phyloP scores from a whole-genome alignment of 1,284 basidiomycete genomes.

The Taiwanofungus camphoratus region DNA sequence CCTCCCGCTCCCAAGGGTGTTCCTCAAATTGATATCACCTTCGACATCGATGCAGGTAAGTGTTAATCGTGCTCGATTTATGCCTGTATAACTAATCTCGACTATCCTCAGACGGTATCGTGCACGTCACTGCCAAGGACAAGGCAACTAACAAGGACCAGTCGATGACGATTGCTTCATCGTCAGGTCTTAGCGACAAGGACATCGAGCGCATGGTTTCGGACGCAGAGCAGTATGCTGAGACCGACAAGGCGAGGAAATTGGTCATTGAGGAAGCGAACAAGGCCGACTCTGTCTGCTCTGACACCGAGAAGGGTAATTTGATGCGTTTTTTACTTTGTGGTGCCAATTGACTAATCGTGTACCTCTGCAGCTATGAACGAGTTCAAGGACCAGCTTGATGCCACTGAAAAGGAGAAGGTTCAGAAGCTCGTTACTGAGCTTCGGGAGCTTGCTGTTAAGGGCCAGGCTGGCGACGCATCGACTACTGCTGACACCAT shows the following conservation, averaged over 20 bases:
- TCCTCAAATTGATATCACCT: constrained; percentile 98
- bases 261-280: constrained; percentile 94
- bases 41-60: constrained; percentile 94
- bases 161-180: constrained; percentile 96
- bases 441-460: constrained; percentile 85
- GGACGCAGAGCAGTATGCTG: constrained; percentile 92
- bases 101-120: constrained; percentile 71
- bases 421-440: constrained; percentile 83
- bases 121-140: constrained; percentile 95
- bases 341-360: constrained; percentile 4
- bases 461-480: constrained; percentile 86
- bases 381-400: constrained; percentile 97
- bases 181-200: constrained; percentile 92
- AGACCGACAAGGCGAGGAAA: constrained; percentile 86
- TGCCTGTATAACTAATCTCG: background rate
- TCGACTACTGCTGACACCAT: constrained; percentile 82
- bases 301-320: constrained; percentile 92
- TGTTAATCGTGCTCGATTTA: constrained; percentile 6
- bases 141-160: constrained; percentile 98
- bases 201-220: constrained; percentile 98
- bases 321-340: constrained; percentile 1
- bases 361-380: constrained; percentile 72
- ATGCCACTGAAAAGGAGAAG: constrained; percentile 90
- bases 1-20: constrained; percentile 98
- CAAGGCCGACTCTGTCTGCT: constrained; percentile 91